A percentile compares a stretch with the other conserved stretches of the same genome.
Evolutionary conservation across 2,329 filamentous ascomycete genomes (phyloP).

Genomic region (Alternaria ethzedia): DNA sequence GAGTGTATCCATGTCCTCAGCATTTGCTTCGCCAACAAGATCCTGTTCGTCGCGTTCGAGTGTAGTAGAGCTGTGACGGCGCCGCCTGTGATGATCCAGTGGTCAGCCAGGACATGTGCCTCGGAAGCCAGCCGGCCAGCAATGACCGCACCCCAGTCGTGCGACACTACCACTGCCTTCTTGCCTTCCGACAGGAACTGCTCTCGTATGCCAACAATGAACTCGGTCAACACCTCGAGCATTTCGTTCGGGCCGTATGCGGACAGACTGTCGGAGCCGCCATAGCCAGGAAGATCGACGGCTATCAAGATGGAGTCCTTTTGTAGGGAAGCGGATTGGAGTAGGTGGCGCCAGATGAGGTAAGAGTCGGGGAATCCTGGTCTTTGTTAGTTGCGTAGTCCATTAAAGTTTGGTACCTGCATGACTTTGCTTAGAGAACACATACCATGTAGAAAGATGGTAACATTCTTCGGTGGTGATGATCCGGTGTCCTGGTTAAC

Average conservation of each 20-base stretch:
- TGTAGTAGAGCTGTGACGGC: constrained; percentile 52
- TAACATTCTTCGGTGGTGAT: constrained; percentile 46
- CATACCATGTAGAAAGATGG: constrained; percentile 61
- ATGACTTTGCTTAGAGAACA: not conserved
- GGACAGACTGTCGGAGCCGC: constrained; percentile 61
- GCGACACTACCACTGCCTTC: constrained; percentile 56
- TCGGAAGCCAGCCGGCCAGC: constrained; percentile 64
- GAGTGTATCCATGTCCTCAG: constrained; percentile 55
- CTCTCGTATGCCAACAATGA: constrained; percentile 58
- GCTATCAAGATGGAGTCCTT: constrained; percentile 57
- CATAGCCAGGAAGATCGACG: constrained; percentile 65
- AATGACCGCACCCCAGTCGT: constrained; percentile 63
- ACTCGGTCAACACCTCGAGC: constrained; percentile 61
- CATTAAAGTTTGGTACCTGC: not conserved
- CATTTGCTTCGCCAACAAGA: constrained; percentile 56
- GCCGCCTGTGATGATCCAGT: constrained; percentile 62
- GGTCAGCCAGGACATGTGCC: constrained; percentile 61
- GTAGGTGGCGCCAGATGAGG: constrained; percentile 59
- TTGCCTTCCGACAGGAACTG: constrained; percentile 46
- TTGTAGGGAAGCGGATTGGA: constrained; percentile 50
- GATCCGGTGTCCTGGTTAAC: constrained; percentile 38
- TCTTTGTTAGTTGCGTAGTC: not conserved
- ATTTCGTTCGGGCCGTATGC: constrained; percentile 59
- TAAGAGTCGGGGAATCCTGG: constrained; percentile 64
- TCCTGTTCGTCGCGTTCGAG: constrained; percentile 53